Percentiles rank a stretch among this genome's conserved stretches.
Evolutionary conservation across 331 rosid genomes (phyloP).

Genomic region (Quercus tomentella): DNA sequence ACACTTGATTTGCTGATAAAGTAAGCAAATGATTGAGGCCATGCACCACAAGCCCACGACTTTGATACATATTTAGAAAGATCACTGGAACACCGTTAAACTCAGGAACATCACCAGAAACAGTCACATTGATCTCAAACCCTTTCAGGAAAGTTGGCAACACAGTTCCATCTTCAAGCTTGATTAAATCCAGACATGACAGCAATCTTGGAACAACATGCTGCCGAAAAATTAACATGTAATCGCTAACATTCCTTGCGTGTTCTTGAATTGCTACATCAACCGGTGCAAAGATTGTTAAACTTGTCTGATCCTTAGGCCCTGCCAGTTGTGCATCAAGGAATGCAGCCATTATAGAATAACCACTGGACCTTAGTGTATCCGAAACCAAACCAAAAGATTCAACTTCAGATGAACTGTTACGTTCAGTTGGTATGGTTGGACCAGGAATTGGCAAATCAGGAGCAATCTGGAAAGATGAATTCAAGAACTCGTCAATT

Average conservation of each 20-base stretch:
- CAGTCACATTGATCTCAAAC: slow-evolving; percentile 25
- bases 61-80: slow-evolving; percentile 23
- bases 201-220: slow-evolving; percentile 29
- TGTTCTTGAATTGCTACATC: slow-evolving; percentile 23
- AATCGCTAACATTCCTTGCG: slow-evolving; percentile 3
- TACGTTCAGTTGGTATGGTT: too few species aligned
- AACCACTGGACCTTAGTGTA: slow-evolving; percentile 21
- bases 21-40: slow-evolving; percentile 32
- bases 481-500: slow-evolving; percentile 29
- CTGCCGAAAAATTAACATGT: slow-evolving; percentile 22
- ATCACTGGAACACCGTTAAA: slow-evolving; percentile 27
- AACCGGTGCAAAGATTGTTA: slow-evolving; percentile 31
- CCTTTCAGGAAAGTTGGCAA: slow-evolving; percentile 30
- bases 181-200: slow-evolving; percentile 28
- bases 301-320: not conserved
- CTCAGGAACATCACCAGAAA: slow-evolving; percentile 15
- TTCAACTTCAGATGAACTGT: not conserved
- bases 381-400: slow-evolving; percentile 5
- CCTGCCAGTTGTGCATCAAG: slow-evolving; percentile 23
- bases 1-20: not conserved
- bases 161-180: slow-evolving; percentile 9
- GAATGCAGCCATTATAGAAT: slow-evolving; percentile 25
- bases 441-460: not conserved
- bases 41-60: slow-evolving; percentile 27
- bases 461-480: not conserved